Evolutionary conservation across 2,329 filamentous ascomycete genomes (phyloP).

Genomic region (Capronia coronata): DNA sequence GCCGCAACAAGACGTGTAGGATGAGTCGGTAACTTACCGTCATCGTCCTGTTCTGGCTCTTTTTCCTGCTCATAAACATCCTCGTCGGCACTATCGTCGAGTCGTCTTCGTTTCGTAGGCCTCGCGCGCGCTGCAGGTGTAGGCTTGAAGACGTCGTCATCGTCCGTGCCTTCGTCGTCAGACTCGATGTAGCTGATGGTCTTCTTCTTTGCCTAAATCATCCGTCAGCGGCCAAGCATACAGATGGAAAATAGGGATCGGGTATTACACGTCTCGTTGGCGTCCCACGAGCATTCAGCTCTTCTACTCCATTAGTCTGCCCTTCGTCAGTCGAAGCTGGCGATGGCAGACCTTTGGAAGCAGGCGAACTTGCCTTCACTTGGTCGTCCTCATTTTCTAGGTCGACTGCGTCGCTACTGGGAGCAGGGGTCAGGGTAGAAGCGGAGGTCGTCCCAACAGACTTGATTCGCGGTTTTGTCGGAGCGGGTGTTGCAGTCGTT

Average conservation of each 20-base stretch:
- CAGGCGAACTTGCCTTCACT: slow-evolving; percentile 40
- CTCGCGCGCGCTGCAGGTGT: slow-evolving; percentile 42
- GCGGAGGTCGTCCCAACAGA: slow-evolving; percentile 37
- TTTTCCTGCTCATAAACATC: slow-evolving; percentile 64
- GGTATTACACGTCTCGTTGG: slow-evolving; percentile 68
- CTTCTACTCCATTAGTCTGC: slow-evolving; percentile 25
- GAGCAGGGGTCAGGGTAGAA: slow-evolving; percentile 60
- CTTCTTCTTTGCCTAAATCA: slow-evolving; percentile 50
- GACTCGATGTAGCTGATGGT: slow-evolving; percentile 77
- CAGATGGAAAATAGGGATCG: neutral
- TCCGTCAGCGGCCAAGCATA: slow-evolving; percentile 6
- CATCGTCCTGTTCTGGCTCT: slow-evolving; percentile 51
- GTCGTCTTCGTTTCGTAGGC: slow-evolving; percentile 51
- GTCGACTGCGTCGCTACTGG: slow-evolving; percentile 70
- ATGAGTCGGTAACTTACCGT: slow-evolving; percentile 24
- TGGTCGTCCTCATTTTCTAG: slow-evolving; percentile 56
- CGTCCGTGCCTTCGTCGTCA: slow-evolving; percentile 62
- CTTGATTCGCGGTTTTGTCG: slow-evolving; percentile 43
- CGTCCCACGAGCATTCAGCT: slow-evolving; percentile 52
- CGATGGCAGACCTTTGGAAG: slow-evolving; percentile 46
- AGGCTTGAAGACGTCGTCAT: slow-evolving; percentile 63
- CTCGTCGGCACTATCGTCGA: slow-evolving; percentile 60
- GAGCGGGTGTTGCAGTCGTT: slow-evolving; percentile 26
- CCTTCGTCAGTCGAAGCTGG: slow-evolving; percentile 40
- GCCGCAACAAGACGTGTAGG: neutral